Conservation (phyloP, 139 green algal species). For the Picochlorum sp. region DNA sequence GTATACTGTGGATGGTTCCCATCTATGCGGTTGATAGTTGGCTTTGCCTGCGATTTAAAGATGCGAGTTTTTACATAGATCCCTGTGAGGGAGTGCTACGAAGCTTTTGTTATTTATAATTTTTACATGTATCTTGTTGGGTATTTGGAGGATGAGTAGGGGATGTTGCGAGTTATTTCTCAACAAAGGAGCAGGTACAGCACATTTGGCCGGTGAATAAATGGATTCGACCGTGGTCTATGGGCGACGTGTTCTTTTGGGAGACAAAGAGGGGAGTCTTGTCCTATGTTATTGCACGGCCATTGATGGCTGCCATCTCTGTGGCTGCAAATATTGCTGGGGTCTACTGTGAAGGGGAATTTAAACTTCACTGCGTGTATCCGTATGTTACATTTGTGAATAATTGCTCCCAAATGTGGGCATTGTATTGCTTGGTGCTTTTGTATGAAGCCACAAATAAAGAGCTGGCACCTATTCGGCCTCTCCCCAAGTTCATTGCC, state of each 20-base stretch:
- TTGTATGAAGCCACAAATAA: conserved; percentile 73
- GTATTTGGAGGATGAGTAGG: conserved; percentile 76
- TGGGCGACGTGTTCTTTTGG: conserved; percentile 57
- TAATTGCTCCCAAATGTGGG: conserved; percentile 80
- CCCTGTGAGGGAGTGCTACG: conserved; percentile 83
- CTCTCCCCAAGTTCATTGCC: conserved; percentile 86
- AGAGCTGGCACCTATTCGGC: conserved; percentile 83
- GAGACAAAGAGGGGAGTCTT: conserved; percentile 79
- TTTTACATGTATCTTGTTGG: conserved; percentile 89
- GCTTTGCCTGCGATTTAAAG: conserved; percentile 70
- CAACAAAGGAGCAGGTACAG: conserved; percentile 36
- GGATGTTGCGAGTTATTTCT: conserved; percentile 56
- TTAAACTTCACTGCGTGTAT: conserved; percentile 57
- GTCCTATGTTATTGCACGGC: conserved; percentile 85
- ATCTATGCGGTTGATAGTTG: conserved; percentile 85
- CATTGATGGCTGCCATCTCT: conserved; percentile 56
- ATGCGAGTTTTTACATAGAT: conserved; percentile 64
- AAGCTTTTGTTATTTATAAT: conserved; percentile 92
- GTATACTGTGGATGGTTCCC: conserved; percentile 87
- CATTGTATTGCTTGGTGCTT: conserved; percentile 91
- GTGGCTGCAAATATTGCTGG: conserved; percentile 52
- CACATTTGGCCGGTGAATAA: conserved; percentile 59
- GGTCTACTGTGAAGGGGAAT: conserved; percentile 62
- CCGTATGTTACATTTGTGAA: conserved; percentile 72
- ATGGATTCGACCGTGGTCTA: conserved; percentile 37